These are phyloP conservation scores for Aspergillus calidoustus DNA, from an alignment of 2,329 filamentous ascomycete genomes.

Conservation along the genomic window DNA sequence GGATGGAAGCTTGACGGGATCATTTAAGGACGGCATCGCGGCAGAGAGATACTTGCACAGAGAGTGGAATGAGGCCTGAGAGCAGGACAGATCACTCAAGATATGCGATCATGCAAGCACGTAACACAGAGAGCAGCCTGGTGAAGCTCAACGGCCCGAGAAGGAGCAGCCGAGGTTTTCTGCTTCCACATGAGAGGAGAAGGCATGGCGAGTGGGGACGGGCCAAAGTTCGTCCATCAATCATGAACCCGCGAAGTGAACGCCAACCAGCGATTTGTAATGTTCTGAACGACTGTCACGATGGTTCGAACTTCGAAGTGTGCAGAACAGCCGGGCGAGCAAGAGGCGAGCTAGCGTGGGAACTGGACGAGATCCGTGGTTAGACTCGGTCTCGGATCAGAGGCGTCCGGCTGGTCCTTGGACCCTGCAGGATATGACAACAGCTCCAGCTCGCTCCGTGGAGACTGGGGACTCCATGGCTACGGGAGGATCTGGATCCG, in stretches of 20 bases:
- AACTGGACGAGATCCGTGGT: background rate
- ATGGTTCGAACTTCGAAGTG: background rate
- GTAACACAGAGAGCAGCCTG: background rate
- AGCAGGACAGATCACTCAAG: background rate
- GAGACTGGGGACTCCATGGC: background rate
- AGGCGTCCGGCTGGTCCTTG: constrained; percentile 4
- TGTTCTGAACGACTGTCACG: background rate
- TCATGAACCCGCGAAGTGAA: background rate
- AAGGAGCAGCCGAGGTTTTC: constrained; percentile 10
- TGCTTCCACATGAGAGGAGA: constrained; percentile 3
- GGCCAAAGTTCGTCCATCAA: background rate
- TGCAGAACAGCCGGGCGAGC: background rate
- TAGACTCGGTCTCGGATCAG: constrained; percentile 3
- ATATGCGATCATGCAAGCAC: background rate
- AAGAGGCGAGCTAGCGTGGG: background rate
- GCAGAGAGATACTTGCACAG: background rate
- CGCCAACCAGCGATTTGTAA: background rate
- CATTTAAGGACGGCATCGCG: constrained; percentile 34
- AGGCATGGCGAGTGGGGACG: background rate
- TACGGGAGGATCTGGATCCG: background rate
- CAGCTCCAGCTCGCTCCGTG: constrained; percentile 2
- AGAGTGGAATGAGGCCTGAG: background rate
- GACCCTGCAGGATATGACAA: constrained; percentile 3
- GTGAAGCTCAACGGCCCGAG: background rate
- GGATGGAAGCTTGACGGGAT: constrained; percentile 58